Percentiles rank a stretch among this genome's conserved stretches.
Evolutionary conservation across 306 rosid genomes (phyloP).

Genomic region (Acacia melanoxylon): DNA sequence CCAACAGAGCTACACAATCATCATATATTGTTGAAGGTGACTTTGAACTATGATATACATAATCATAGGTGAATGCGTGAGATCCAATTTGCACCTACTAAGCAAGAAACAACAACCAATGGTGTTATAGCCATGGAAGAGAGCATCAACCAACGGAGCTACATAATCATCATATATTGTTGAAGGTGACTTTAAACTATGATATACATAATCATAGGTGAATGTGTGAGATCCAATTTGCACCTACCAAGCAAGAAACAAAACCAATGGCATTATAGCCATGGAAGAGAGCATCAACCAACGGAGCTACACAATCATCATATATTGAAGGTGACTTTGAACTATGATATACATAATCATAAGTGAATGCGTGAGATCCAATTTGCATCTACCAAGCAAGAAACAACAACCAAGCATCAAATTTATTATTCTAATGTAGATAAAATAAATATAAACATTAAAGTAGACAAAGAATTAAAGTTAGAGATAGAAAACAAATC

Average conservation of each 20-base stretch:
- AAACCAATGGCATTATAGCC: conserved; percentile 76
- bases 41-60: conserved; percentile 63
- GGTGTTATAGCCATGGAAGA: conserved; percentile 87
- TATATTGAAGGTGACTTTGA: conserved; percentile 51
- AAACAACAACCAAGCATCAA: background rate
- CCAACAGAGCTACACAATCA: conserved; percentile 85
- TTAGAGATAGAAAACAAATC: too few relatives aligned
- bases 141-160: conserved; percentile 84
- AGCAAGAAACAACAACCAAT: conserved; percentile 23
- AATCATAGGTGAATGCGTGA: conserved; percentile 82
- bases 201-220: conserved; percentile 84
- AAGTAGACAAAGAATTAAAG: background rate
- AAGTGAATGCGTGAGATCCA: conserved; percentile 85
- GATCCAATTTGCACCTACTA: conserved; percentile 86
- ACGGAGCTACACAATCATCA: conserved; percentile 84
- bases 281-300: conserved; percentile 77
- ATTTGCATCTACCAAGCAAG: conserved; percentile 65
- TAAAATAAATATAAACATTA: background rate
- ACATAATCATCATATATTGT: conserved; percentile 74
- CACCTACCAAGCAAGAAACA: conserved; percentile 48
- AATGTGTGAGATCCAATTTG: conserved; percentile 87
- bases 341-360: conserved; percentile 75
- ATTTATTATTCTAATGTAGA: background rate
- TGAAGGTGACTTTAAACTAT: conserved; percentile 50
- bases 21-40: conserved; percentile 57